phyloP scores from a whole-genome alignment of 805 yeast genomes.

The Kluyveromyces dobzhanskii region DNA sequence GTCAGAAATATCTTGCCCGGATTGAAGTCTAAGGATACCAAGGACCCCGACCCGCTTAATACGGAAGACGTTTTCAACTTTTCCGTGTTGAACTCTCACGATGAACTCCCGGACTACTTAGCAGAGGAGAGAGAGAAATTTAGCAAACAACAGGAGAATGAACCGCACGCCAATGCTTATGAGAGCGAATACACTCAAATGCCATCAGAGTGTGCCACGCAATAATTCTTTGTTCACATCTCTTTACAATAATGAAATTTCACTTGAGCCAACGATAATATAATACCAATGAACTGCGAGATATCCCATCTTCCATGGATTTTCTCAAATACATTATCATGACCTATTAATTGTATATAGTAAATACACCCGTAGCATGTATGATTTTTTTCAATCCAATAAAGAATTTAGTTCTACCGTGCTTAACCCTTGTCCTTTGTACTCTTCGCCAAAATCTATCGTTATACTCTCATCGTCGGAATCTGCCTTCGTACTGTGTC shows the following conservation, averaged over 20 bases:
- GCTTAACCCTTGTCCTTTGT: conserved; percentile 20
- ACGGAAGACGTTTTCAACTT: conserved; percentile 24
- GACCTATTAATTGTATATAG: too few relatives aligned
- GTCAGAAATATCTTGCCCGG: conserved; percentile 49
- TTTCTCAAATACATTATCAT: too few relatives aligned
- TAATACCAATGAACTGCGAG: too few relatives aligned
- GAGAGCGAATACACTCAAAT: conserved; percentile 11
- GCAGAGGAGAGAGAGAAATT: conserved; percentile 13
- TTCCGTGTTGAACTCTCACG: conserved; percentile 15
- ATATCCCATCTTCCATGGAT: too few relatives aligned
- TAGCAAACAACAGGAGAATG: conserved; percentile 5
- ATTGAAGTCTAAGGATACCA: conserved; percentile 5
- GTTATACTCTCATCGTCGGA: neutral
- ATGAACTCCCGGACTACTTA: conserved; percentile 21
- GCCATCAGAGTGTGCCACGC: conserved; percentile 36
- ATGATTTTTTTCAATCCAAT: conserved; percentile 4
- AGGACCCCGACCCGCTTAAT: conserved; percentile 18
- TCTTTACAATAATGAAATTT: too few relatives aligned
- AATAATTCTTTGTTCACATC: conserved; percentile 22
- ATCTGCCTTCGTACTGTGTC: conserved; percentile 5
- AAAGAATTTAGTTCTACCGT: conserved; percentile 20
- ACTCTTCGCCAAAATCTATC: conserved; percentile 7
- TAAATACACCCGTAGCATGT: too few relatives aligned
- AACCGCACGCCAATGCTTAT: conserved; percentile 1
- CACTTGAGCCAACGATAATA: too few relatives aligned